Conservation (phyloP, 140 eudicot species). For the Anethum foeniculum region DNA sequence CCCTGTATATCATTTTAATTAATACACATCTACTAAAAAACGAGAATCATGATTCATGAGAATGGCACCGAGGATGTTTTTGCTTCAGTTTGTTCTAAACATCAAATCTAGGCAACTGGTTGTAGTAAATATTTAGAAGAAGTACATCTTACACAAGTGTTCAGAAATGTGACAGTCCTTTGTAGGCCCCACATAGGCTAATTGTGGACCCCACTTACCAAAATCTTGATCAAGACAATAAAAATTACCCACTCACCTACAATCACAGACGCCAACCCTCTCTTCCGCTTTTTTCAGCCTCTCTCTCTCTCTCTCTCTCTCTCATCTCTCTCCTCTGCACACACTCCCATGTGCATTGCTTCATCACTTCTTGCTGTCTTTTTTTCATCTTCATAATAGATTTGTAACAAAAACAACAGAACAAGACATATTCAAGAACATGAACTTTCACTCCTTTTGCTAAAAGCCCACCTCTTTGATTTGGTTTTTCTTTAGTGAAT, state of each 20-base stretch:
- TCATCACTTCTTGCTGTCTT: conserved; percentile 60
- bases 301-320: not conserved
- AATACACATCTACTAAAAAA: not conserved
- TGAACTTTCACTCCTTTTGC: conserved; percentile 22
- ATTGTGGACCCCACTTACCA: not conserved
- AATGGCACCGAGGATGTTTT: not conserved
- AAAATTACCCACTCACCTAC: conserved; percentile 1
- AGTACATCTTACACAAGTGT: conserved; percentile 3
- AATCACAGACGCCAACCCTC: conserved; percentile 10
- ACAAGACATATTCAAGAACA: conserved; percentile 28
- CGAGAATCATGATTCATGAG: not conserved
- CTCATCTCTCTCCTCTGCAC: not conserved
- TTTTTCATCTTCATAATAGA: conserved; percentile 23
- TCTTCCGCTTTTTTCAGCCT: not conserved
- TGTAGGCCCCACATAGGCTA: no score
- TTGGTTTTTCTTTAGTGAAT: conserved; percentile 5
- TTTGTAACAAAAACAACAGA: conserved; percentile 13
- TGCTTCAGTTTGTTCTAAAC: not conserved
- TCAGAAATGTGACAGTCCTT: not conserved
- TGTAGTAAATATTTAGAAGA: not conserved
- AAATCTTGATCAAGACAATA: not conserved
- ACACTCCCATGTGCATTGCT: conserved; percentile 48
- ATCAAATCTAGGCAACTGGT: not conserved
- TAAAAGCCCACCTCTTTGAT: conserved; percentile 3
- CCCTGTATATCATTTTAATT: no score